These are phyloP conservation scores for Cutaneotrichosporon sp. DNA, from an alignment of 1,284 basidiomycete genomes.

Conservation along the genomic window DNA sequence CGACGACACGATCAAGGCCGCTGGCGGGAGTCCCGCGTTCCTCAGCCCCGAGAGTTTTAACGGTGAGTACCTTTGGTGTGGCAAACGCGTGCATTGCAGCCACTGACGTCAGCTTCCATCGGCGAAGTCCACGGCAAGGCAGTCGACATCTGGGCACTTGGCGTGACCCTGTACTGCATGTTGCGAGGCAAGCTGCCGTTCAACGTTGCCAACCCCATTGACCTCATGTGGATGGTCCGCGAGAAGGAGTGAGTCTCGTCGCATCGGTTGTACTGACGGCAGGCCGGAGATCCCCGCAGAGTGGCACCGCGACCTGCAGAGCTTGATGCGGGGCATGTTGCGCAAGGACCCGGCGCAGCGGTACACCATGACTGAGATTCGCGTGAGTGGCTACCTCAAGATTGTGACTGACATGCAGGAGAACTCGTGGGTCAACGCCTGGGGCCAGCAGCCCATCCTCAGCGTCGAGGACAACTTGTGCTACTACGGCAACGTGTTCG, in stretches of 20 bases:
- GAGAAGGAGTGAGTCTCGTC: constrained; percentile 50
- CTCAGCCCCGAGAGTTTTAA: constrained; percentile 58
- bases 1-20: constrained; percentile 55
- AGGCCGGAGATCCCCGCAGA: constrained; percentile 49
- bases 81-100: not conserved
- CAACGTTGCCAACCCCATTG: constrained; percentile 55
- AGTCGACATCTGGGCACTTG: constrained; percentile 61
- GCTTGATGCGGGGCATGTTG: constrained; percentile 52
- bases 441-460: constrained; percentile 47
- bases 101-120: not conserved
- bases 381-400: constrained; percentile 41
- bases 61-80: constrained; percentile 25
- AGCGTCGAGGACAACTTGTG: constrained; percentile 52
- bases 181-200: constrained; percentile 59
- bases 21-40: constrained; percentile 60
- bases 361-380: constrained; percentile 48
- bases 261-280: not conserved
- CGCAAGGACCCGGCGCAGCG: constrained; percentile 51
- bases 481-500: constrained; percentile 51
- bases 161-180: constrained; percentile 61
- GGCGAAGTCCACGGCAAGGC: constrained; percentile 55
- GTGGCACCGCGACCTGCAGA: constrained; percentile 45
- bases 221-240: constrained; percentile 57
- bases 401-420: constrained; percentile 32
- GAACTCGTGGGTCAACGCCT: constrained; percentile 54